A percentile compares a stretch with the other conserved stretches of the same genome.
phyloP scores from a whole-genome alignment of 2,329 filamentous ascomycete species.

The Meredithiella fracta region DNA sequence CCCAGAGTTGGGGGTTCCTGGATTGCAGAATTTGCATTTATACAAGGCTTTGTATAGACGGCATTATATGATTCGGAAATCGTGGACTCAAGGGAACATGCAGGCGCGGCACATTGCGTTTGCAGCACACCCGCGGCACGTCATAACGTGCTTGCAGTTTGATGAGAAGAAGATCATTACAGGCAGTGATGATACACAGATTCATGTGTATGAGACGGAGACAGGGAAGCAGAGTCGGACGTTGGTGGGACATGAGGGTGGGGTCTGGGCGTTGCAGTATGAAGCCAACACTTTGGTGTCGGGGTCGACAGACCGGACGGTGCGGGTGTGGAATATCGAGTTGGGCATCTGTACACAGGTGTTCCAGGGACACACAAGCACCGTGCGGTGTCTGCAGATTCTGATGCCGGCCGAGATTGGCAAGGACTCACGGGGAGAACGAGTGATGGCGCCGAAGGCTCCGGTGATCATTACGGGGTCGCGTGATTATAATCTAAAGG shows the following conservation, averaged over 20 bases:
- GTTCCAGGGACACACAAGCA: constrained; percentile 95
- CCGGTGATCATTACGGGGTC: constrained; percentile 96
- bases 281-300: constrained; percentile 90
- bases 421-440: constrained; percentile 50
- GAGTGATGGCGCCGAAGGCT: constrained; percentile 82
- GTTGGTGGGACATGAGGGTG: constrained; percentile 85
- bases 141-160: constrained; percentile 95
- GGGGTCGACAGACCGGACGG: constrained; percentile 86
- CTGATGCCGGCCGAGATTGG: constrained; percentile 71
- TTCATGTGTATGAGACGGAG: constrained; percentile 95
- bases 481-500: constrained; percentile 78
- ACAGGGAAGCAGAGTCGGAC: constrained; percentile 71
- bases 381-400: constrained; percentile 88
- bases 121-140: constrained; percentile 86
- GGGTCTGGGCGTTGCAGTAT: constrained; percentile 95
- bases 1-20: constrained; percentile 61
- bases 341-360: constrained; percentile 83
- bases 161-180: constrained; percentile 97
- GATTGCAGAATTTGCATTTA: constrained; percentile 69
- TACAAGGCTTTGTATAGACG: constrained; percentile 94
- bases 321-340: constrained; percentile 99
- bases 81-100: constrained; percentile 76
- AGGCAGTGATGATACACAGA: constrained; percentile 91
- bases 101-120: constrained; percentile 81
- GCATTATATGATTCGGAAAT: constrained; percentile 75